Evolutionary conservation across 2,329 filamentous ascomycete genomes (phyloP).

Genomic region (Diplodia sapinea): DNA sequence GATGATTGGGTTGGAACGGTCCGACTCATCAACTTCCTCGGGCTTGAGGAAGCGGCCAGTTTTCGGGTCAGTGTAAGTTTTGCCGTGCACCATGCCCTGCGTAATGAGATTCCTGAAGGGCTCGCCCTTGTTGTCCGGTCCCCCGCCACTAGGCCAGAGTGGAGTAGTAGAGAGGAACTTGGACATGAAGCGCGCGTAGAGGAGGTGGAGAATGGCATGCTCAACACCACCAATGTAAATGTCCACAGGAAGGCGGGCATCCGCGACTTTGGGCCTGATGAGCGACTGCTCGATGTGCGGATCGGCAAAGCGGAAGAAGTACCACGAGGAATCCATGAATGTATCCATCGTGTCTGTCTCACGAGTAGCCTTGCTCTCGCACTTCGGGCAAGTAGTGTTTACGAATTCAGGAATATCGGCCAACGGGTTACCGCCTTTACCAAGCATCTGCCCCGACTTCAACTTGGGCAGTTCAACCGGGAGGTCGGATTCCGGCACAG

Average conservation of each 20-base stretch:
- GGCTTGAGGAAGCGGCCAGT: slow-evolving; percentile 79
- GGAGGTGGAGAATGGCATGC: slow-evolving; percentile 86
- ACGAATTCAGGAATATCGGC: slow-evolving; percentile 75
- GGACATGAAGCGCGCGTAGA: slow-evolving; percentile 89
- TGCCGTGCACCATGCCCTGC: slow-evolving; percentile 93
- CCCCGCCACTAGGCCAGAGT: slow-evolving; percentile 49
- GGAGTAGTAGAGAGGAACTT: slow-evolving; percentile 74
- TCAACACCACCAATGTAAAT: slow-evolving; percentile 90
- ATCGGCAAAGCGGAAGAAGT: slow-evolving; percentile 81
- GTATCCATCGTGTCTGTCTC: slow-evolving; percentile 97
- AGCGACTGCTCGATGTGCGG: slow-evolving; percentile 66
- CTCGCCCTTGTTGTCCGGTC: slow-evolving; percentile 59
- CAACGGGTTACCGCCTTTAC: slow-evolving; percentile 77
- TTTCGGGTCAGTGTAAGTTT: slow-evolving; percentile 75
- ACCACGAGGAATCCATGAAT: slow-evolving; percentile 95
- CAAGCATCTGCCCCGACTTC: slow-evolving; percentile 69
- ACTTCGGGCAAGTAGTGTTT: slow-evolving; percentile 76
- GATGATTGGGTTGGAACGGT: slow-evolving; percentile 65
- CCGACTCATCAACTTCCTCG: slow-evolving; percentile 71
- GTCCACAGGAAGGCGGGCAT: slow-evolving; percentile 73
- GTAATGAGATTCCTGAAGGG: slow-evolving; percentile 84
- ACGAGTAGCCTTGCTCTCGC: slow-evolving; percentile 70
- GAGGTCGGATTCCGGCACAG: slow-evolving; percentile 76
- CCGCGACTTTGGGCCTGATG: slow-evolving; percentile 66
- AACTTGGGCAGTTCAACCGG: slow-evolving; percentile 77